These are phyloP conservation scores for Rhodomyrtus tomentosa DNA, from an alignment of 345 rosid genomes.

Conservation along the genomic window DNA sequence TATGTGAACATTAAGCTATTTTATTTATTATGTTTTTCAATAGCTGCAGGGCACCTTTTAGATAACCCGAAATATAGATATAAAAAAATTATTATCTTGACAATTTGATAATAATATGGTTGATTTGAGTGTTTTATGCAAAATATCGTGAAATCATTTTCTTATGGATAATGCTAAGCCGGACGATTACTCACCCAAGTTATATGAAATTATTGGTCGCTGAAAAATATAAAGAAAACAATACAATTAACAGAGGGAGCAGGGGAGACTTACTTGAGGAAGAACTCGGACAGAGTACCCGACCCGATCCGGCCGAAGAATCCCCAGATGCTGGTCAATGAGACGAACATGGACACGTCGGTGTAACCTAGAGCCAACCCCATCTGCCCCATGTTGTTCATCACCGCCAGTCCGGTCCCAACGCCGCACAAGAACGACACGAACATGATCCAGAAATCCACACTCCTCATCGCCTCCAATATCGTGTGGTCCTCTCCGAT, in stretches of 20 bases:
- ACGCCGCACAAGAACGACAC: constrained; percentile 87
- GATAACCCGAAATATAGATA: too few relatives aligned
- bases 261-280: constrained; percentile 42
- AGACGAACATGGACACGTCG: constrained; percentile 78
- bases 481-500: constrained; percentile 89
- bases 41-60: too few relatives aligned
- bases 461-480: constrained; percentile 42
- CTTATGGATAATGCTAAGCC: too few relatives aligned
- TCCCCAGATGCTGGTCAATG: constrained; percentile 84
- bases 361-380: constrained; percentile 84
- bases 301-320: constrained; percentile 85
- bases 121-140: too few relatives aligned
- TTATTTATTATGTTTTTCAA: too few relatives aligned
- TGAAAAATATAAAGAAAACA: too few relatives aligned
- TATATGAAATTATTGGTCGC: too few relatives aligned
- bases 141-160: too few relatives aligned
- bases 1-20: too few relatives aligned
- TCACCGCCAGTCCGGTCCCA: constrained; percentile 81
- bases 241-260: background rate
- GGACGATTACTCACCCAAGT: too few relatives aligned
- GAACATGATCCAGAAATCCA: constrained; percentile 84
- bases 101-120: too few relatives aligned
- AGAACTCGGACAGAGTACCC: constrained; percentile 72
- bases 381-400: constrained; percentile 94
- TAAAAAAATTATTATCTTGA: too few relatives aligned